Evolutionary conservation across 805 yeast genomes (phyloP), one percentile per base, ranked within the genome.

Genomic region (Maudiozyma barnettii): DNA sequence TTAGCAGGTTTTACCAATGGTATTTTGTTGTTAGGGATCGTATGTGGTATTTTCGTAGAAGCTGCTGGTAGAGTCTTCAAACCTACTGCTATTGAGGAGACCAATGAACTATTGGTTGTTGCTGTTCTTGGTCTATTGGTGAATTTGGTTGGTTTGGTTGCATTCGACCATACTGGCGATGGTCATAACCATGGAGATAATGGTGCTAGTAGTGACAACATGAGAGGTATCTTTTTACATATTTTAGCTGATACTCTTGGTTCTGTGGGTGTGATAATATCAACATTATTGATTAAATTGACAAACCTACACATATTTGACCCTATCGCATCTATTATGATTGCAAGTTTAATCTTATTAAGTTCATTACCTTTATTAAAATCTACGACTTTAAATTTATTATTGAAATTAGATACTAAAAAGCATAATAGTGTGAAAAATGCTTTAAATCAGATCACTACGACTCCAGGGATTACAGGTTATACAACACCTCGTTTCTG

Each of bases 1-100:
- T 71, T 93, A 47, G 93, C 97, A 0, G 99, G 99, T 0, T 93
- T 93, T 58, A 85, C 98, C 4, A 93, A 93, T 63, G 99, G 96
- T 4, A 83, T 95, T 7, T 66, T 93, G 44, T 70, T 93, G 39
- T 65, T 95, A 21, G 96, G 95, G 2, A 91, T 93, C 41, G 90
- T 93, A 21, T 82, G 84, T 21, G 93, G 95, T 18, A 89, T 93
- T 41, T 74, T 85, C 21, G 80, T 86, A 52, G 96, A 93, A 64
- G 93, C 97, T 0, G 55, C 87, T 23, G 91, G 88, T 46, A 75
- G 99, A 51, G 72, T 93, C 26, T 72, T 79, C 41, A 74, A 80
- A 53, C 98, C 98, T 0, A 84, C 89, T 1, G 75, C 72, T 46
- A 67, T 93, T 37, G 84, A 84, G 53, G 82, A 80, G 54, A 88